Evolutionary conservation across 768 basidiomycete species (phyloP).

Genomic region (Boletus sp.): DNA sequence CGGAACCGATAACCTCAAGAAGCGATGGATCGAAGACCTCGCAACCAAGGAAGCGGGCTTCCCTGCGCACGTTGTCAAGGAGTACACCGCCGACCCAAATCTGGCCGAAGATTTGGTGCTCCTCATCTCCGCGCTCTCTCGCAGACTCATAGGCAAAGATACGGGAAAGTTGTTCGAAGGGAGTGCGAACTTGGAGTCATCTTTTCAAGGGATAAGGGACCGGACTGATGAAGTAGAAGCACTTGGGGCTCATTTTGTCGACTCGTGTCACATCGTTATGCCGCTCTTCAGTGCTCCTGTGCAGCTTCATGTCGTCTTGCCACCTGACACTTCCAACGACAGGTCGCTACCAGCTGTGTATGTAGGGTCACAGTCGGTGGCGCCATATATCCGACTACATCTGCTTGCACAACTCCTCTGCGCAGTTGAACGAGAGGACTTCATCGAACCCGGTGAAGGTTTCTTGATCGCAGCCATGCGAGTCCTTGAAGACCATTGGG

Average conservation of each 20-base stretch:
- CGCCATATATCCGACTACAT: constrained; percentile 82
- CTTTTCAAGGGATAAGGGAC: constrained; percentile 13
- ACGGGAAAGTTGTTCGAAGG: constrained; percentile 29
- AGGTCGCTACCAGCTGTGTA: constrained; percentile 66
- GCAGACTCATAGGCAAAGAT: constrained; percentile 50
- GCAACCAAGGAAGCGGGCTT: constrained; percentile 83
- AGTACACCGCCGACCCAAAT: constrained; percentile 39
- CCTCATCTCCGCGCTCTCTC: constrained; percentile 56
- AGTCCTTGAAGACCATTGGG: constrained; percentile 70
- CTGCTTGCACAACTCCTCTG: constrained; percentile 66
- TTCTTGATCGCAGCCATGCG: constrained; percentile 72
- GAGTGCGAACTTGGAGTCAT: constrained; percentile 28
- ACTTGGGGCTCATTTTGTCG: constrained; percentile 52
- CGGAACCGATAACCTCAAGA: constrained; percentile 61
- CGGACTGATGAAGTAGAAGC: constrained; percentile 47
- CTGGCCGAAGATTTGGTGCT: constrained; percentile 49
- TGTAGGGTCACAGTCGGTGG: constrained; percentile 62
- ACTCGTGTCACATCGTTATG: constrained; percentile 51
- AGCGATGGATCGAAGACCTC: constrained; percentile 78
- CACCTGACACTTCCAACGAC: constrained; percentile 37
- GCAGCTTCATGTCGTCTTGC: constrained; percentile 63
- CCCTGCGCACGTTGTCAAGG: constrained; percentile 68
- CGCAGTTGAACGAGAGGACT: constrained; percentile 50
- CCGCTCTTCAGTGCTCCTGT: constrained; percentile 66
- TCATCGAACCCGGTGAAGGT: constrained; percentile 66